phyloP scores from a whole-genome alignment of 441 rosid species.

The Erodium moschatum region DNA sequence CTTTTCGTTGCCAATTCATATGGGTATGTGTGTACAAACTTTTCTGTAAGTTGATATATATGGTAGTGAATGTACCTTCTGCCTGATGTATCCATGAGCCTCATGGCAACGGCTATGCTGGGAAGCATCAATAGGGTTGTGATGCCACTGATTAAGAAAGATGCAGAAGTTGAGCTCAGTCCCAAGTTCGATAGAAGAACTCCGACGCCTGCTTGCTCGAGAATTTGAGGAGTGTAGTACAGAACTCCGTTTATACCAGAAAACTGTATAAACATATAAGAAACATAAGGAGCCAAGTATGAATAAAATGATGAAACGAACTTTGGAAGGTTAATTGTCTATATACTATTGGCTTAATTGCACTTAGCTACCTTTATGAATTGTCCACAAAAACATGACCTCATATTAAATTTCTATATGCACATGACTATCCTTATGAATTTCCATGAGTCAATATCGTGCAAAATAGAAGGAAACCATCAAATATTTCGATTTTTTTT shows the following conservation, averaged over 20 bases:
- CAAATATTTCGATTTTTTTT: no score
- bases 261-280: slow-evolving; percentile 40
- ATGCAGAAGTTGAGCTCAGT: slow-evolving; percentile 55
- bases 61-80: slow-evolving; percentile 53
- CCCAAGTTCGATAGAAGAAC: slow-evolving; percentile 71
- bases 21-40: no score
- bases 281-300: not conserved
- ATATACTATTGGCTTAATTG: no score
- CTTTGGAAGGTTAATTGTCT: no score
- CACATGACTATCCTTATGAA: no score
- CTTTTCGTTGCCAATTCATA: no score
- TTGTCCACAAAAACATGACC: no score
- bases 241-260: slow-evolving; percentile 93
- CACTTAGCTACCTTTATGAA: no score
- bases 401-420: no score
- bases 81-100: slow-evolving; percentile 87
- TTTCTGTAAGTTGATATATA: not conserved
- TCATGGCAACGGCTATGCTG: slow-evolving; percentile 80
- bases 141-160: slow-evolving; percentile 68
- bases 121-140: slow-evolving; percentile 95
- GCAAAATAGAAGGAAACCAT: no score
- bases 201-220: slow-evolving; percentile 85
- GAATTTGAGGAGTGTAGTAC: slow-evolving; percentile 96
- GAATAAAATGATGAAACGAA: no score
- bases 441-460: no score